Base-by-base conservation (phyloP, 208 protist genomes). In the Acanthamoeba castellanii region DNA sequence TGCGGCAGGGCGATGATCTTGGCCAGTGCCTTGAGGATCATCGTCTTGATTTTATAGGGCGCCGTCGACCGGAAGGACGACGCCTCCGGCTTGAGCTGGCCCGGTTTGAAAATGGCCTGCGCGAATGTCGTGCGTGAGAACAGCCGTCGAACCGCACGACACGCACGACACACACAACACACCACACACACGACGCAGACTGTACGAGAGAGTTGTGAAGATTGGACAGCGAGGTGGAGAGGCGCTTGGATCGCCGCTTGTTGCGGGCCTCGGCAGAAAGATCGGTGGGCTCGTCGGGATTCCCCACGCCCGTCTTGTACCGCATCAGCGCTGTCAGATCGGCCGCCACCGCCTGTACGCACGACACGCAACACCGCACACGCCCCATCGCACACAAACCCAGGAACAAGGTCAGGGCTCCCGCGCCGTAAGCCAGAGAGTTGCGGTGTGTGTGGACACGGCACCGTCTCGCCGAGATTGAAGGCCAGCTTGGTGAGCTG, bases 401-500 rank as follows among this genome's bases (percentile, higher is more conserved):
- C 27, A 78, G 37, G 37, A 47, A 45, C 2, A 57, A 18, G 11
- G 52, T 59, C 55, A 59, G 55, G 16, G 14, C 55, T 3, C 55
- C 16, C 55, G 20, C 55, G 55, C n/a, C n/a, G n/a, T 57, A 27
- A 55, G 50, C 13, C 8, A 55, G 50, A 55, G 68, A 76, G 68
- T n/a, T 8, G 25, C 13, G 18, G 16, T 37, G 70, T 45, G 59
- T n/a, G 59, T 0, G 14, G 64, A 30, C 6, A 13, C 14, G 22
- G 61, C 18, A 92, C 85, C 45, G 89, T 94, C 32, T 74, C 89
- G 25, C 89, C 89, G 7, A 94, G 72, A 45, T 94, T 94, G 68
- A 57, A 82, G 64, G 89, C 89, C 42, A 94, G 89, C 66, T 94
- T 94, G 42, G 89, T 64, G 68, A 94, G 89, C 66, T 94, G 66